phyloP scores from a whole-genome alignment of 352 stramenopile genomes.

The Globisporangium orthogonon region DNA sequence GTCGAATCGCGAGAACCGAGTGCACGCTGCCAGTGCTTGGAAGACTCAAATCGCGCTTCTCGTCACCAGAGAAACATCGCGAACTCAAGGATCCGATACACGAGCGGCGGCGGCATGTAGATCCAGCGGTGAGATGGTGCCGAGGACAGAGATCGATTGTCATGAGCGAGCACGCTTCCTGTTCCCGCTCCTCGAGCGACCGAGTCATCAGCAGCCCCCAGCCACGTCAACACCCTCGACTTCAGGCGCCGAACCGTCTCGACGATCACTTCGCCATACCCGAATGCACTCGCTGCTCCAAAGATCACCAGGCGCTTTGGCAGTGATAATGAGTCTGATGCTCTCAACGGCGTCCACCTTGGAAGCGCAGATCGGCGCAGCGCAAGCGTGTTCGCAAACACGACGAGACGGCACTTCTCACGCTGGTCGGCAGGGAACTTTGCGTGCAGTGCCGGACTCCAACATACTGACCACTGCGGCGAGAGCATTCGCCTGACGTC shows the following conservation, averaged over 20 bases:
- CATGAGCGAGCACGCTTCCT: neutral
- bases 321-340: neutral
- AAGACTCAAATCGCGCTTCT: neutral
- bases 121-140: slow-evolving; percentile 16
- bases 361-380: slow-evolving; percentile 5
- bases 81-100: slow-evolving; percentile 49
- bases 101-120: slow-evolving; percentile 33
- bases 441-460: slow-evolving; percentile 39
- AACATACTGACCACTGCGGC: slow-evolving; percentile 49
- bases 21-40: neutral
- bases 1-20: neutral
- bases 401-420: slow-evolving; percentile 50
- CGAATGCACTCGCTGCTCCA: neutral
- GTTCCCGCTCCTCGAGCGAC: neutral
- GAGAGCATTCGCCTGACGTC: slow-evolving; percentile 43
- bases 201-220: neutral
- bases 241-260: neutral
- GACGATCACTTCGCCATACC: neutral
- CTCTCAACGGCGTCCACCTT: neutral
- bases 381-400: slow-evolving; percentile 42
- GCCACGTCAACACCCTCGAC: neutral
- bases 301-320: neutral
- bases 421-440: slow-evolving; percentile 46
- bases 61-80: slow-evolving; percentile 56
- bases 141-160: neutral